Evolutionary conservation across 2,329 filamentous ascomycete species (phyloP).

Genomic region (Beauveria sp.): DNA sequence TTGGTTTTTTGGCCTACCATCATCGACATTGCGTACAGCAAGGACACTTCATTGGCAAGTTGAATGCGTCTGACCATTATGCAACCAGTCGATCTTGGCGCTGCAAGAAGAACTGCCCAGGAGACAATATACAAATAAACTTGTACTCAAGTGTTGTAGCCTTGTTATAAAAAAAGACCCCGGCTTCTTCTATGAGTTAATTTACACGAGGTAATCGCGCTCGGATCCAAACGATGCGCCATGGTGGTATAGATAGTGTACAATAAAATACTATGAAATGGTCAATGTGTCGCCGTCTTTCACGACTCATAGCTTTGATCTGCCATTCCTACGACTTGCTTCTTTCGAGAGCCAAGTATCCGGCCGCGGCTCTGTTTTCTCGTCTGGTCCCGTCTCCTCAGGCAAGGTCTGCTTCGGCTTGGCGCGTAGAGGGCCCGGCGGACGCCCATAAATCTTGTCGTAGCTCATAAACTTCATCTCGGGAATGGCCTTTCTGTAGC

Average conservation of each 20-base stretch:
- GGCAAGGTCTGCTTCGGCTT: slow-evolving; percentile 6
- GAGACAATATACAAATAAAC: too few species aligned
- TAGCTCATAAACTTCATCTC: slow-evolving; percentile 23
- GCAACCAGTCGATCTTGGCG: too few species aligned
- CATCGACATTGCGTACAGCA: too few species aligned
- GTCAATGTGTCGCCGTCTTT: not conserved
- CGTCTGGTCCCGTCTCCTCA: not conserved
- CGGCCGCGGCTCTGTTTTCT: not conserved
- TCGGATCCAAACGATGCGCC: not conserved
- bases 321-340: not conserved
- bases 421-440: not conserved
- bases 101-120: too few species aligned
- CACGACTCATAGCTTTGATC: not conserved
- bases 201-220: not conserved
- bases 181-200: too few species aligned
- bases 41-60: too few species aligned
- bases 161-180: too few species aligned
- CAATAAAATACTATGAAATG: not conserved
- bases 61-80: too few species aligned
- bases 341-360: not conserved
- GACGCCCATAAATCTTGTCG: slow-evolving; percentile 21
- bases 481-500: slow-evolving; percentile 16
- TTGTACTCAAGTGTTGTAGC: too few species aligned
- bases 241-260: not conserved
- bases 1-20: too few species aligned